A percentile compares a stretch with the other conserved stretches of the same genome.
phyloP scores from a whole-genome alignment of 2,329 filamentous ascomycete genomes.

The Hyphodiscus sp. region DNA sequence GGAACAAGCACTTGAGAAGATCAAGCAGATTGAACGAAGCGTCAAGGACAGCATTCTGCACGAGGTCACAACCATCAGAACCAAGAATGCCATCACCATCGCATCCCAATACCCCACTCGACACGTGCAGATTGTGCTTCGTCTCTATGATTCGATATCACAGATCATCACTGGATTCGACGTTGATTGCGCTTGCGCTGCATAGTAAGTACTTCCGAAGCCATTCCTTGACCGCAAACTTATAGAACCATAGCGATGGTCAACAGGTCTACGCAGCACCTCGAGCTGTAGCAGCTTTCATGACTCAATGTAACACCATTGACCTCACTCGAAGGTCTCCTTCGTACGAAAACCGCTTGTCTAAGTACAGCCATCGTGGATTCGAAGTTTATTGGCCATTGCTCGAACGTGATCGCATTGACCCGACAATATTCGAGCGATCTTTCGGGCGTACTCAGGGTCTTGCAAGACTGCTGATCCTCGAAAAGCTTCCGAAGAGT shows the following conservation, averaged over 20 bases:
- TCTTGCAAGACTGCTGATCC: slow-evolving; percentile 69
- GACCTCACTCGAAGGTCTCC: slow-evolving; percentile 75
- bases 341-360: slow-evolving; percentile 80
- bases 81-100: slow-evolving; percentile 83
- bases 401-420: slow-evolving; percentile 67
- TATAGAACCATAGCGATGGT: slow-evolving; percentile 44
- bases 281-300: slow-evolving; percentile 68
- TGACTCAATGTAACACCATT: slow-evolving; percentile 76
- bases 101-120: slow-evolving; percentile 76
- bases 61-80: slow-evolving; percentile 79
- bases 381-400: slow-evolving; percentile 79
- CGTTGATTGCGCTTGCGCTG: slow-evolving; percentile 76
- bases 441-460: slow-evolving; percentile 71
- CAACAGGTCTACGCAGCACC: slow-evolving; percentile 74
- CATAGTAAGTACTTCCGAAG: slow-evolving; percentile 40
- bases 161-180: slow-evolving; percentile 87
- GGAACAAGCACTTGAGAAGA: slow-evolving; percentile 73
- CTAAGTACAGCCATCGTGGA: slow-evolving; percentile 77
- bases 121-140: slow-evolving; percentile 77
- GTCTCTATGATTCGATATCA: slow-evolving; percentile 76
- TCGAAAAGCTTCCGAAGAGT: slow-evolving; percentile 69
- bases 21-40: slow-evolving; percentile 70
- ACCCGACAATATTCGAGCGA: slow-evolving; percentile 82
- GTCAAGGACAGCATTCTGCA: slow-evolving; percentile 71
- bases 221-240: too few species aligned